Base-by-base conservation (phyloP, 305 asterid genomes). In the Fraxinus paxiana region DNA sequence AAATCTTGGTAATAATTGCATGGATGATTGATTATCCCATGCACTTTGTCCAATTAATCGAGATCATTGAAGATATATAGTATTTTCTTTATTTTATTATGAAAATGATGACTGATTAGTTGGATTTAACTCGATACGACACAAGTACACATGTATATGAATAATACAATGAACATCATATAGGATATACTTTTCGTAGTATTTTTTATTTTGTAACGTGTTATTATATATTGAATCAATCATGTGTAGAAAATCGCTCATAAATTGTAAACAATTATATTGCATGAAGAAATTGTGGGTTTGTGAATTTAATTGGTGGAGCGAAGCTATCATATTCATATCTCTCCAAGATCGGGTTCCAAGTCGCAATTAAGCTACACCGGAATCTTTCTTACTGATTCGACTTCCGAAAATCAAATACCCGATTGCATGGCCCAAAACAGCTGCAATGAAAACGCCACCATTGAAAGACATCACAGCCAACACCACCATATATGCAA, bases 381-480 rank as follows among this genome's bases (percentile, higher is more conserved):
- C 34, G 82, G 61, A 20, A 7, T 75, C 87, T 26, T 81, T 87
- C 77, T 80, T 90, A 33, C 54, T 69, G 35, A 88, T 77, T 61
- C 91, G 83, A 77, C 94, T 89, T 30, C 97, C 88, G 13, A 94
- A 94, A 75, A 88, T 2, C n/a, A 89, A 89, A 33, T 83, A 86
- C 59, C 98, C 97, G 34, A 90, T 83, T 0, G 95, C 97, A 83
- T 91, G 97, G 74, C 98, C 97, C 87, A 92, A 79, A 77, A 86
- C 83, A 1, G 97, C 97, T 0, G 89, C 89, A 46, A 94, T 84
- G 24, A 91, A 92, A 22, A 92, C 90, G 6, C 97, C 96, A 1
- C 97, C 97, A 65, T 94, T 94, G 8, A 87, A 93, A 0, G 97
- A 93, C 86, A 87, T 82, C 79, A 92, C 96, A n/a, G 98, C 88